These are phyloP conservation scores for Candida patagonica DNA, from an alignment of 805 yeast species.

Conservation along the genomic window DNA sequence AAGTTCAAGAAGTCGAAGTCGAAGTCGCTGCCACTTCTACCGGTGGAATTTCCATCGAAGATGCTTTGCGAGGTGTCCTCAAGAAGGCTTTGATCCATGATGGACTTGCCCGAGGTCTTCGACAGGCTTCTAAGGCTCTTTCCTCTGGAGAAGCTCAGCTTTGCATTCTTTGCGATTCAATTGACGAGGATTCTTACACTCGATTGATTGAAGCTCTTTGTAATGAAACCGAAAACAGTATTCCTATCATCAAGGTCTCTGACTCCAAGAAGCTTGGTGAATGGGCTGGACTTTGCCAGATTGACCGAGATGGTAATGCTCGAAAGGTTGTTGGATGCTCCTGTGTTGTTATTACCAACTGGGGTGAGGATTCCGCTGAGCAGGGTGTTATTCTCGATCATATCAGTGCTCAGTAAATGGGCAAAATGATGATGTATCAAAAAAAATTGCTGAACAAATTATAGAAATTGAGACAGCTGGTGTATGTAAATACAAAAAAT, in stretches of 20 bases:
- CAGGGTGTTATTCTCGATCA: slow-evolving; percentile 92
- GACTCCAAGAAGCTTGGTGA: slow-evolving; percentile 99
- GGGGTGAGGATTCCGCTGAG: slow-evolving; percentile 99
- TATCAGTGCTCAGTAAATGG: slow-evolving; percentile 73
- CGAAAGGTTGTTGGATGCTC: slow-evolving; percentile 99
- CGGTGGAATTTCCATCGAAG: slow-evolving; percentile 92
- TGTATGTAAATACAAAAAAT: no score
- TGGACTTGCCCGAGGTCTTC: slow-evolving; percentile 99
- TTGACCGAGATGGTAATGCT: slow-evolving; percentile 99
- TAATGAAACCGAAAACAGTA: slow-evolving; percentile 93
- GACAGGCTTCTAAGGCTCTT: slow-evolving; percentile 99
- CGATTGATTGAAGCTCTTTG: slow-evolving; percentile 99
- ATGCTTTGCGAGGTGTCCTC: slow-evolving; percentile 95
- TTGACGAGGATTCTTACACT: slow-evolving; percentile 93
- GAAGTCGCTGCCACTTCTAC: slow-evolving; percentile 75
- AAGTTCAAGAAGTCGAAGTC: slow-evolving; percentile 71
- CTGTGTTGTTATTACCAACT: slow-evolving; percentile 98
- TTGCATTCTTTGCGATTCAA: slow-evolving; percentile 95
- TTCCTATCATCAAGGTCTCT: slow-evolving; percentile 97
- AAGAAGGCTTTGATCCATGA: slow-evolving; percentile 97
- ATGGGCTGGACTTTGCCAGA: slow-evolving; percentile 99
- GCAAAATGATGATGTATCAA: not conserved
- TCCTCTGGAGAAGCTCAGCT: slow-evolving; percentile 96
- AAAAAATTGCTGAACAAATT: not conserved
- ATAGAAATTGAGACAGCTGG: no score